Evolutionary conservation across 768 basidiomycete species (phyloP).

Genomic region (button mushroom (Agaricus bisporus)): DNA sequence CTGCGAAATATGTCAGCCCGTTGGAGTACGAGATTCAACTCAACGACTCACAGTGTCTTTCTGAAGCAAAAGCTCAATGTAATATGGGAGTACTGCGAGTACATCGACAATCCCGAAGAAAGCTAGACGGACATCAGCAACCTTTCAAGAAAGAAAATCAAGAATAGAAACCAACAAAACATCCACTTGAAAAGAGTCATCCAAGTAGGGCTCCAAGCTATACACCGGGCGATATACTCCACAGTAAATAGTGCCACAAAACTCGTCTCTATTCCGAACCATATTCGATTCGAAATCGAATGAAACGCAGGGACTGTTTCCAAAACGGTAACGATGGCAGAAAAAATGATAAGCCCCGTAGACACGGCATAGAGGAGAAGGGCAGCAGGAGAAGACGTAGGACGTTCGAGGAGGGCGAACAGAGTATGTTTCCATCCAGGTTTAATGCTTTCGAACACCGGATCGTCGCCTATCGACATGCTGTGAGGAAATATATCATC

Average conservation of each 20-base stretch:
- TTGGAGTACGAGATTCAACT: background rate
- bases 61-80: slow-evolving; percentile 75
- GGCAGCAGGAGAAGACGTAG: slow-evolving; percentile 68
- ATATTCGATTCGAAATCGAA: slow-evolving; percentile 57
- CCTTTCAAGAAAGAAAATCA: background rate
- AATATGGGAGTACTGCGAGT: slow-evolving; percentile 83
- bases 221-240: slow-evolving; percentile 67
- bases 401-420: slow-evolving; percentile 72
- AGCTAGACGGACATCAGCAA: slow-evolving; percentile 23
- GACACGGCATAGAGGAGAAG: slow-evolving; percentile 70
- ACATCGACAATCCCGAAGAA: slow-evolving; percentile 86
- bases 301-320: slow-evolving; percentile 80
- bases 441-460: slow-evolving; percentile 27
- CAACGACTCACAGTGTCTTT: slow-evolving; percentile 67
- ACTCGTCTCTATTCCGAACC: slow-evolving; percentile 86
- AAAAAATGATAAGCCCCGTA: slow-evolving; percentile 67
- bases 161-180: slow-evolving; percentile 45
- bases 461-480: slow-evolving; percentile 29
- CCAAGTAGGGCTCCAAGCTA: slow-evolving; percentile 75
- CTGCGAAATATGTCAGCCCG: slow-evolving; percentile 17
- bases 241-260: slow-evolving; percentile 82
- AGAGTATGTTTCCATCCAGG: slow-evolving; percentile 60
- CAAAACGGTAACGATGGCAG: slow-evolving; percentile 69
- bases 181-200: slow-evolving; percentile 56
- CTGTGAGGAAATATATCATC: slow-evolving; percentile 34